These are phyloP conservation scores for Rhododendron williamsianum DNA, from an alignment of 148 eudicot genomes.

Conservation along the genomic window DNA sequence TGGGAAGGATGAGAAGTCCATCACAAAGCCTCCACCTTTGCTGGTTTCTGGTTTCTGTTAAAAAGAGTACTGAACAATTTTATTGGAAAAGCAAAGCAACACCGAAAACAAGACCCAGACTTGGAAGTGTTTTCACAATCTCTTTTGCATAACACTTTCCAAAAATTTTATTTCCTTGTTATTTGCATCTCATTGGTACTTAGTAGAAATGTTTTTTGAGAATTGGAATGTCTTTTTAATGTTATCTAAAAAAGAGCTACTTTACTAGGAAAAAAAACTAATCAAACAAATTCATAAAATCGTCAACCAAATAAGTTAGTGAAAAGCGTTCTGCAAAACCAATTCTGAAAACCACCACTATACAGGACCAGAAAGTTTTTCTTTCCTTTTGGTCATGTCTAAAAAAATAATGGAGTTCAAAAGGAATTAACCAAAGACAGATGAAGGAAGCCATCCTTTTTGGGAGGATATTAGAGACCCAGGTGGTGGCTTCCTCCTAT, in stretches of 20 bases:
- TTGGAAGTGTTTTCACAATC: no score
- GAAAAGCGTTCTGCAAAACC: neutral
- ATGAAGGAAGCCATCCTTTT: constrained; percentile 49
- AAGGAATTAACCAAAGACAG: constrained; percentile 42
- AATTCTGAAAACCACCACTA: neutral
- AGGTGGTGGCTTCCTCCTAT: constrained; percentile 78
- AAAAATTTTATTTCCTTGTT: no score
- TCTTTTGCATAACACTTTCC: no score
- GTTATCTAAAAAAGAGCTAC: neutral
- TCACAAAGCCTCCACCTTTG: no score
- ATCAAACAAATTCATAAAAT: neutral
- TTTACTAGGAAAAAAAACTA: neutral
- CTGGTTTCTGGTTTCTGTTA: no score
- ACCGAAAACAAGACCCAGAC: no score
- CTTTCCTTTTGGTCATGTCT: neutral
- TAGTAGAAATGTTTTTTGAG: neutral
- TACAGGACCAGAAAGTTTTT: neutral
- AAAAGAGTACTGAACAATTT: no score
- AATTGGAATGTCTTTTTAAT: neutral
- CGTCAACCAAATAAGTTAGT: neutral
- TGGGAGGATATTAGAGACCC: constrained; percentile 70
- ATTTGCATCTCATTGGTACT: neutral
- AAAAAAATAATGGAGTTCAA: neutral
- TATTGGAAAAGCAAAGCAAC: no score
- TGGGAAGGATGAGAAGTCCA: no score